These are phyloP conservation scores for Candida maris DNA, from an alignment of 805 yeast genomes.

Conservation along the genomic window DNA sequence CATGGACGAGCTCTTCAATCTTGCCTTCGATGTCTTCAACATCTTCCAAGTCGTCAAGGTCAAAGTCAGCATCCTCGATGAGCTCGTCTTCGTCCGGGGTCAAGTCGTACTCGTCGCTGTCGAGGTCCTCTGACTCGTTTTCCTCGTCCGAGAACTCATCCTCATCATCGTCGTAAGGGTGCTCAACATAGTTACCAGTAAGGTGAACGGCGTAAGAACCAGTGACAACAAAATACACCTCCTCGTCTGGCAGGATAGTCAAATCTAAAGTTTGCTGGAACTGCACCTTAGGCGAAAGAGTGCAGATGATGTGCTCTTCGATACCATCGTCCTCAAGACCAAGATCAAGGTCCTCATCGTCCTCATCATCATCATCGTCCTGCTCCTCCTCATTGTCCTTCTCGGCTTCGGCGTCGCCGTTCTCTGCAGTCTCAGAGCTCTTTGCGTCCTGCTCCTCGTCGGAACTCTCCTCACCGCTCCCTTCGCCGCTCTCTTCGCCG, in stretches of 20 bases:
- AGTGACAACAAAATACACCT: constrained; percentile 88
- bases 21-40: constrained; percentile 68
- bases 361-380: constrained; percentile 51
- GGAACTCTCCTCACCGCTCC: constrained; percentile 22
- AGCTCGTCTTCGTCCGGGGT: constrained; percentile 78
- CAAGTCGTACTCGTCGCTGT: constrained; percentile 57
- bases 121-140: constrained; percentile 43
- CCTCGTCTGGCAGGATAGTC: constrained; percentile 90
- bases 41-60: constrained; percentile 61
- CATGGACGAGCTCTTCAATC: constrained; percentile 65
- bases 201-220: constrained; percentile 93
- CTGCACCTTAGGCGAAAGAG: constrained; percentile 80
- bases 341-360: constrained; percentile 53
- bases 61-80: constrained; percentile 45
- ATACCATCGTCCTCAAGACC: constrained; percentile 70
- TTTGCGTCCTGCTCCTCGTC: constrained; percentile 33
- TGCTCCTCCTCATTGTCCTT: constrained; percentile 32
- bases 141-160: constrained; percentile 47
- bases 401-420: constrained; percentile 29
- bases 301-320: constrained; percentile 82
- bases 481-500: constrained; percentile 29
- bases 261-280: constrained; percentile 89
- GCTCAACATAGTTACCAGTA: constrained; percentile 93
- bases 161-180: constrained; percentile 79
- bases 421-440: constrained; percentile 23